phyloP scores from a whole-genome alignment of 768 basidiomycete species.

The Termitomyces sp. region DNA sequence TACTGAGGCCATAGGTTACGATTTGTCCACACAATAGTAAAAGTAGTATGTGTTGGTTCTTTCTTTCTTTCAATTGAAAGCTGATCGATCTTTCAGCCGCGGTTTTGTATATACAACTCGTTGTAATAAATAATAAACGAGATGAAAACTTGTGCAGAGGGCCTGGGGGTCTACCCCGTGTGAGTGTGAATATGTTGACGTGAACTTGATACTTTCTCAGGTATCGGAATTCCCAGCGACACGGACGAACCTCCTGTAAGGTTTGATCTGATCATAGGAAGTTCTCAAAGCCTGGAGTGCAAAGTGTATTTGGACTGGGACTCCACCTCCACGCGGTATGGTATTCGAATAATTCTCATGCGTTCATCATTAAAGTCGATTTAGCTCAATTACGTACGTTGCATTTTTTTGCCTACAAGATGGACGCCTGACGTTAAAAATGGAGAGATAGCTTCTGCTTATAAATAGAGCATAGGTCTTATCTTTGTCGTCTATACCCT shows the following conservation, averaged over 20 bases:
- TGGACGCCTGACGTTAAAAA: background rate
- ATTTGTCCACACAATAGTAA: conserved; percentile 13
- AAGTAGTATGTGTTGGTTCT: background rate
- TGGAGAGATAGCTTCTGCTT: background rate
- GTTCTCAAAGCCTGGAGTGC: background rate
- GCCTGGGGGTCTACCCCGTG: background rate
- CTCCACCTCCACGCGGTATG: background rate
- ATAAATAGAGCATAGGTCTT: background rate
- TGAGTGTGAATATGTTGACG: background rate
- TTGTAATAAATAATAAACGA: background rate
- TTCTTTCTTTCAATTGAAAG: background rate
- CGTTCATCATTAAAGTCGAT: background rate
- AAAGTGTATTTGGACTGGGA: too few species aligned
- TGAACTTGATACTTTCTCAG: background rate
- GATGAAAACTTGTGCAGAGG: too few species aligned
- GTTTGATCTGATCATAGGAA: background rate
- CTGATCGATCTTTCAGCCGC: background rate
- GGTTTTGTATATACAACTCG: background rate
- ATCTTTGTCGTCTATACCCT: background rate
- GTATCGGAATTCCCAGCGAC: background rate
- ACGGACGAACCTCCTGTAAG: background rate
- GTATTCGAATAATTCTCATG: background rate
- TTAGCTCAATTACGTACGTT: background rate
- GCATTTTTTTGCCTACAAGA: background rate
- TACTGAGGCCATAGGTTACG: conserved; percentile 18